Conservation (phyloP, 768 basidiomycete genomes). For the Tylopilus sp. region DNA sequence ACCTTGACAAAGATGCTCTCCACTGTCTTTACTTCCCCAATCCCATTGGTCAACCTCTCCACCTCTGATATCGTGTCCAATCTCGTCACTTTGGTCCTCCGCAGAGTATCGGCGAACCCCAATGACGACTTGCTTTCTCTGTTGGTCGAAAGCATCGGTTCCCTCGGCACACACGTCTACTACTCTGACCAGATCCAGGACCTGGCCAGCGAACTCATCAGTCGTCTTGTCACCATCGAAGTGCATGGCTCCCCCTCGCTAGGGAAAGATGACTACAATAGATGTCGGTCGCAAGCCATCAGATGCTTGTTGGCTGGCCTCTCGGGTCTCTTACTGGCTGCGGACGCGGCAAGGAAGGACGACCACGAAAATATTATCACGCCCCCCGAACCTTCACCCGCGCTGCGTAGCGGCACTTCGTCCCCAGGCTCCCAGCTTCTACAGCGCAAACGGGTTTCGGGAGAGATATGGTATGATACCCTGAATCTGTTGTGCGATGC, state of each 20-base stretch:
- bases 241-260: constrained; percentile 51
- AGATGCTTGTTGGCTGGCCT: constrained; percentile 68
- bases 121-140: constrained; percentile 63
- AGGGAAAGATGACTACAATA: constrained; percentile 36
- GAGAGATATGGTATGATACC: constrained; percentile 91
- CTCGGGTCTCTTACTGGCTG: constrained; percentile 64
- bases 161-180: constrained; percentile 88
- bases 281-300: constrained; percentile 59
- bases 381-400: constrained; percentile 24
- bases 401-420: constrained; percentile 27
- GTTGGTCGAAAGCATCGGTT: constrained; percentile 74
- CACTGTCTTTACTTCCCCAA: constrained; percentile 76
- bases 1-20: constrained; percentile 77
- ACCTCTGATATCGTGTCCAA: constrained; percentile 86
- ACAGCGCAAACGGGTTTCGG: constrained; percentile 65
- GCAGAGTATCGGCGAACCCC: constrained; percentile 58
- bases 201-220: constrained; percentile 78
- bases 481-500: constrained; percentile 78
- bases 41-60: constrained; percentile 83
- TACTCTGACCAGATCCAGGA: constrained; percentile 97
- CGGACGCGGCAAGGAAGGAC: constrained; percentile 41
- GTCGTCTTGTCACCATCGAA: constrained; percentile 69
- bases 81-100: constrained; percentile 69
- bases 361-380: constrained; percentile 9
- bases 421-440: constrained; percentile 35